Conservation (phyloP, 495 filamentous ascomycete species). For the Penicillium roqueforti region DNA sequence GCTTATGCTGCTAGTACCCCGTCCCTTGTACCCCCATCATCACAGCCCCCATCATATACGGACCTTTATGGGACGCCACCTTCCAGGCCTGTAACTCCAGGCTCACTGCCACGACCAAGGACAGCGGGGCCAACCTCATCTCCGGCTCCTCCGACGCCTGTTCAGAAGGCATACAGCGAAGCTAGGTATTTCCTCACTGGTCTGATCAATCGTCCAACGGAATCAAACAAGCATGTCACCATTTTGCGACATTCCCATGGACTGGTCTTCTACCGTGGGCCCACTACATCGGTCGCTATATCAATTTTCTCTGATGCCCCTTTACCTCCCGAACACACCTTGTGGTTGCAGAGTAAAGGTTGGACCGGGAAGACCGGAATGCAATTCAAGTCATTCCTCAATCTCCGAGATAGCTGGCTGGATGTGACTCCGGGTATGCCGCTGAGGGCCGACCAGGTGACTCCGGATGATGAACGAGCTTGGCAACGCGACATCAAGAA, state of each 20-base stretch:
- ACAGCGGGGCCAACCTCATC: constrained; percentile 15
- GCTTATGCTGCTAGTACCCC: constrained; percentile 12
- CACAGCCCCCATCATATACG: constrained; percentile 21
- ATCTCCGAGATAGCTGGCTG: constrained; percentile 54
- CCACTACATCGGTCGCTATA: constrained; percentile 56
- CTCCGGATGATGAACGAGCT: constrained; percentile 51
- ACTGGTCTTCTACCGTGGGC: constrained; percentile 60
- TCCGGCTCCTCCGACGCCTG: constrained; percentile 11
- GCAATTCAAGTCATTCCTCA: constrained; percentile 56
- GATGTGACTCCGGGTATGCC: constrained; percentile 57
- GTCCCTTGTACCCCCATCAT: constrained; percentile 11
- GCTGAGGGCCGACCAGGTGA: constrained; percentile 42
- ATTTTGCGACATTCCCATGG: constrained; percentile 63
- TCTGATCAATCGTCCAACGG: constrained; percentile 56
- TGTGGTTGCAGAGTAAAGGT: constrained; percentile 64
- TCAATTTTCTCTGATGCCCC: constrained; percentile 57
- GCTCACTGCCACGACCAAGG: constrained; percentile 9
- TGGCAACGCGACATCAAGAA: constrained; percentile 65
- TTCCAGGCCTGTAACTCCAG: background rate
- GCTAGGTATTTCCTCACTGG: constrained; percentile 60
- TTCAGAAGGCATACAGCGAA: constrained; percentile 48
- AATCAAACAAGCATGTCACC: constrained; percentile 62
- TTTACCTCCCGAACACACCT: constrained; percentile 52
- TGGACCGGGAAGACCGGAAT: constrained; percentile 67
- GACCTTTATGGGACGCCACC: constrained; percentile 18